Evolutionary conservation across 179 eudicot genomes (phyloP), one percentile per base, ranked within the genome.

Genomic region (Camellia oleifera): DNA sequence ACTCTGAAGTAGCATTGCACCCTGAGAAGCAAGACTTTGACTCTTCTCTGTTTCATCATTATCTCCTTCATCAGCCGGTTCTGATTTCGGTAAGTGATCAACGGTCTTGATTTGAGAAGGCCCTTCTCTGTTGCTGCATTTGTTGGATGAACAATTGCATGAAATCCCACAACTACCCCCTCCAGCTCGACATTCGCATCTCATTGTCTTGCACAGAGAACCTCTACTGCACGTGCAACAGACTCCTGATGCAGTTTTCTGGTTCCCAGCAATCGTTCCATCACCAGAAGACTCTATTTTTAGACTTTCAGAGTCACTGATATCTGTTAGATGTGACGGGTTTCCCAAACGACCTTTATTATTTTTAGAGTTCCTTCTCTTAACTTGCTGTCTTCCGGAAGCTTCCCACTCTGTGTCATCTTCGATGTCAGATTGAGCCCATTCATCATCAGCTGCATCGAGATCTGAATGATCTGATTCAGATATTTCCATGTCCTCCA

Each of bases 401-500:
- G 72, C 78, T 23, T 81, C 93, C 93, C 92, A 92, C 18, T 91
- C 98, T 46, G 78, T 18, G 54, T 86, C 88, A 44, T 88, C 90
- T 11, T 81, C 89, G 86, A 65, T 32, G 83, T 83, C 89, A 4
- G 26, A 40, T 17, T 80, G 79, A 14, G 50, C 56, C 12, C 63
- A 42, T 57, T 56, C 77, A 23, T 83, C 84, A 45, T 82, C 84
- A 14, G 57, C 64, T 45, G 56, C 75, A n/a, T 74, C 89, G 23
- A 78, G 54, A 58, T 89, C 79, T 18, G 88, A 84, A 53, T 85
- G 83, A 57, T 92, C 97, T n/a, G 94, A 89, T 0, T 91, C 97
- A 74, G 93, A 91, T 58, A 90, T 92, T 72, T 97, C 99, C 98
- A 97, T 97, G 87, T 97, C 99, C 57, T 91, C 97, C 61, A 85